These are phyloP conservation scores for Tetracentron sinense DNA, from an alignment of 164 flowering plant species.

Conservation along the genomic window DNA sequence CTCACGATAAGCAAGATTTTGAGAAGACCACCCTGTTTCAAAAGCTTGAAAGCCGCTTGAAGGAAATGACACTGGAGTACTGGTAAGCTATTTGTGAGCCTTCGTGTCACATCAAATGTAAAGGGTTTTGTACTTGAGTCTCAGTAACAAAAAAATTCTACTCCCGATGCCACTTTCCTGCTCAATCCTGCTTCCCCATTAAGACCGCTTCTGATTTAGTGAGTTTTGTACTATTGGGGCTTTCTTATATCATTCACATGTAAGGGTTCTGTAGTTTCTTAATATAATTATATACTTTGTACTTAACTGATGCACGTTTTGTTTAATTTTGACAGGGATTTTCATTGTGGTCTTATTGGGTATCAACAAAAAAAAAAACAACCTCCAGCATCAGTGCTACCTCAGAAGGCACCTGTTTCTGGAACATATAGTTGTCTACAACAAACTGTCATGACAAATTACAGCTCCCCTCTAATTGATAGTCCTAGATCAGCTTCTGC, in stretches of 20 bases:
- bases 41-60: constrained; percentile 84
- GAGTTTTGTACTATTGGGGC: background rate
- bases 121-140: background rate
- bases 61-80: constrained; percentile 89
- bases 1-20: constrained; percentile 95
- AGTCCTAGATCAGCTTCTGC: constrained; percentile 15
- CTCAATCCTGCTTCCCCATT: background rate
- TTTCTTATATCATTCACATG: background rate
- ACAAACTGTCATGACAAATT: constrained; percentile 23
- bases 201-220: too few relatives aligned
- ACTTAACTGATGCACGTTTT: background rate
- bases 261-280: background rate
- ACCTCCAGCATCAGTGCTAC: constrained; percentile 10
- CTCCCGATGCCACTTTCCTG: constrained; percentile 1
- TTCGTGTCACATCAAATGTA: background rate
- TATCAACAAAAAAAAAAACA: constrained; percentile 30
- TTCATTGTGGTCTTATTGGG: constrained; percentile 61
- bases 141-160: background rate
- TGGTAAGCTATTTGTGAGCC: constrained; percentile 45
- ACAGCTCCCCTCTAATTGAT: constrained; percentile 13
- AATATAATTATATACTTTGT: too few relatives aligned
- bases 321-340: constrained; percentile 42
- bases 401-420: constrained; percentile 8
- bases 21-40: constrained; percentile 84
- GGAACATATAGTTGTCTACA: constrained; percentile 12